Evolutionary conservation across 768 basidiomycete genomes (phyloP), one percentile per base, ranked within the genome.

Genomic region (Rhizopogon rudus): DNA sequence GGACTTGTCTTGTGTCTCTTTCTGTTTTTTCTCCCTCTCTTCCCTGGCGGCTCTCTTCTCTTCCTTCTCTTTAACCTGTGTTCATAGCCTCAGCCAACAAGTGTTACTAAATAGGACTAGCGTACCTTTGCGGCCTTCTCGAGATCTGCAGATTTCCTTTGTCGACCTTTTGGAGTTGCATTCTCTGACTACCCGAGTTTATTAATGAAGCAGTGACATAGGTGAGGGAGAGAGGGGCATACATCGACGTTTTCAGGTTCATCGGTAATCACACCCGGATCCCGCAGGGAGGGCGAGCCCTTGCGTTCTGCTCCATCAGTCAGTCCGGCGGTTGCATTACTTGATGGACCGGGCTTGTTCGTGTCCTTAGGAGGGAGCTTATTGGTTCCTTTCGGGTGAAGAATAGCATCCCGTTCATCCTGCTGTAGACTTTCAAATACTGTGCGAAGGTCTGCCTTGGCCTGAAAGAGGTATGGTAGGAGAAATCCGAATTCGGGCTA

Each of bases 1-100:
- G 4, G 91, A 89, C 68, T 83, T 91, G 52, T 81, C 79, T 51
- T 86, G 81, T 3, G 82, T 81, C 60, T 88, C 84, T 55, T 83
- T 81, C 57, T 81, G 81, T 66, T 83, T 89, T 73, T 80, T 84
- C 61, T 88, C 86, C 64, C 81, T 86, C 63, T 90, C 87, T 3
- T 73, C 77, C 62, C 82, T 89, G 9, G 83, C 86, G 0, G 75
- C 77, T 61, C 83, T 88, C 71, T 81, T 87, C 61, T 87, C 87
- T 48, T 77, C 72, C 54, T 77, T 80, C 51, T 87, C 86, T 64
- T 84, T 88, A 59, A 86, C 84, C 89, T 91, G 58, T 0, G 35
- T 39, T 7, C 44, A 50, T 6, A 40, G 65, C 35, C 63, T 52
- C 41, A 53, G 22, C 29, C 6, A 39, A 22, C 31, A 44, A 39